Conservation (phyloP, 305 asterid species). For the Fraxinus xanthoxyloides region DNA sequence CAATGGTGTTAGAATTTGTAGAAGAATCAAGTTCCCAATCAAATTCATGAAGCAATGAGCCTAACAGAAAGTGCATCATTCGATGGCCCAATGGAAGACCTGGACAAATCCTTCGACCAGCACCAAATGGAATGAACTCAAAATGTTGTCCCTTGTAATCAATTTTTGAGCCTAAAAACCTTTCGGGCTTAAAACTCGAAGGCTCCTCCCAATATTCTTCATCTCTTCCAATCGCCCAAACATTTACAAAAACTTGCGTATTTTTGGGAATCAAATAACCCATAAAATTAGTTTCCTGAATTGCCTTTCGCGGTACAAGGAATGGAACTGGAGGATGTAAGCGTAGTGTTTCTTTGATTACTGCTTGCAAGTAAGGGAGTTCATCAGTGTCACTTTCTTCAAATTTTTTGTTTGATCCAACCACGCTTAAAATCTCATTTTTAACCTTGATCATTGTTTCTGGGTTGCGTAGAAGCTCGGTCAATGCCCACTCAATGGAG, state of each 20-base stretch:
- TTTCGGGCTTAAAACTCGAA: constrained; percentile 41
- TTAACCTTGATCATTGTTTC: constrained; percentile 37
- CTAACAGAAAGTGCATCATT: constrained; percentile 52
- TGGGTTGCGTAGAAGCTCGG: constrained; percentile 58
- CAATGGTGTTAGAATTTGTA: constrained; percentile 14
- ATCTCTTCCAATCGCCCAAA: constrained; percentile 63
- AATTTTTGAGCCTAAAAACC: constrained; percentile 34
- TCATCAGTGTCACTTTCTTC: constrained; percentile 42
- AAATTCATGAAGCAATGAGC: constrained; percentile 48
- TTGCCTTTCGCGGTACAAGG: constrained; percentile 52
- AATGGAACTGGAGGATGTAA: constrained; percentile 59
- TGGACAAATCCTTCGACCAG: constrained; percentile 58
- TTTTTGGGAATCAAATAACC: constrained; percentile 44
- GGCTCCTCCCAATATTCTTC: constrained; percentile 45
- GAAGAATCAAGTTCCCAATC: constrained; percentile 42
- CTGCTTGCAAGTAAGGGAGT: constrained; percentile 57
- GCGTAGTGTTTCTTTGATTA: constrained; percentile 44
- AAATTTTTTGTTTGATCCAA: constrained; percentile 26
- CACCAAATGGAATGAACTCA: constrained; percentile 58
- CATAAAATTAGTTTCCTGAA: constrained; percentile 47
- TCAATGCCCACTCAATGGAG: constrained; percentile 61
- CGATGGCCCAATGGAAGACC: constrained; percentile 55
- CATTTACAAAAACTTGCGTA: constrained; percentile 54
- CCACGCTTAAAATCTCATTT: constrained; percentile 32
- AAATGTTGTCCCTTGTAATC: constrained; percentile 54